Percentiles rank a stretch among this genome's conserved stretches.
These are phyloP conservation scores for Tulasnella sp. DNA, from an alignment of 768 basidiomycete genomes.

Conservation along the genomic window DNA sequence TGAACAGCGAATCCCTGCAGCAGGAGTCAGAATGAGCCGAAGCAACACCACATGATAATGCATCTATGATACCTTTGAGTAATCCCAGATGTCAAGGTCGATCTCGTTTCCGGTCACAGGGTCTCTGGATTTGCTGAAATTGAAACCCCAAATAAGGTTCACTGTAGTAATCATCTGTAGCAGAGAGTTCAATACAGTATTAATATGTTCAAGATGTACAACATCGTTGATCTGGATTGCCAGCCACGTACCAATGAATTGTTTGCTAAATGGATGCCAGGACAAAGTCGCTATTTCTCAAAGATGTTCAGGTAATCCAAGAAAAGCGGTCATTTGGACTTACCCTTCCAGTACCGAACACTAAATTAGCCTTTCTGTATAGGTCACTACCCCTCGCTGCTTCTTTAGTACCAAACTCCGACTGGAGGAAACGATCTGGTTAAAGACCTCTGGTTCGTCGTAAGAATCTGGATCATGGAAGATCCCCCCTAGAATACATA, in stretches of 20 bases:
- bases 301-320: background rate
- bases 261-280: constrained; percentile 21
- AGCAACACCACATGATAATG: too few relatives aligned
- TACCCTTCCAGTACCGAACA: constrained; percentile 14
- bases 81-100: constrained; percentile 12
- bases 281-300: constrained; percentile 19
- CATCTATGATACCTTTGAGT: constrained; percentile 1
- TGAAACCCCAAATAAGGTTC: constrained; percentile 27
- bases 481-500: constrained; percentile 23
- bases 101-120: constrained; percentile 17
- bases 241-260: constrained; percentile 20
- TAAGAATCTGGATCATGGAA: constrained; percentile 25
- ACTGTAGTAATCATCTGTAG: constrained; percentile 23
- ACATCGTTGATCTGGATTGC: too few relatives aligned
- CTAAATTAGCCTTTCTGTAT: constrained; percentile 9
- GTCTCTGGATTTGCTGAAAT: constrained; percentile 19
- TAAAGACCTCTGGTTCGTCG: constrained; percentile 34
- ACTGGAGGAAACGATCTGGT: constrained; percentile 33
- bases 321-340: background rate
- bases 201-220: too few relatives aligned
- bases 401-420: constrained; percentile 11
- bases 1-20: too few relatives aligned
- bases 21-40: too few relatives aligned
- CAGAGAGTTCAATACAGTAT: too few relatives aligned
- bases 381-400: background rate